phyloP scores from a whole-genome alignment of 179 eudicot genomes.

The Sideroxylon spinosum region DNA sequence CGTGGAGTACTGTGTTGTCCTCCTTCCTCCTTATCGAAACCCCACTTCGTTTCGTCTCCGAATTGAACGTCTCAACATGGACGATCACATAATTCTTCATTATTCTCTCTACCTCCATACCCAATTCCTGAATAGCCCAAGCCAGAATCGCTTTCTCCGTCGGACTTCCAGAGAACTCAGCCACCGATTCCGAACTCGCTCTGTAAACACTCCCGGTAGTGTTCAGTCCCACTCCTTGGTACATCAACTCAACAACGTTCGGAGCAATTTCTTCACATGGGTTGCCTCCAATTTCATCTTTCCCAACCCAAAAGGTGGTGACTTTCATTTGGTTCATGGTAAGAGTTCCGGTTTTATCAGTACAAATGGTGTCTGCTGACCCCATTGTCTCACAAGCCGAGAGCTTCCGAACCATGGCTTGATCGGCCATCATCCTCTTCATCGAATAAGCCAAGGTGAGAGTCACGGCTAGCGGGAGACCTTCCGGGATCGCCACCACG shows the following conservation, averaged over 20 bases:
- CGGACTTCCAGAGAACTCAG: constrained; percentile 6
- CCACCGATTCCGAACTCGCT: neutral
- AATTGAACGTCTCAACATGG: constrained; percentile 11
- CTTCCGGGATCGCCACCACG: constrained; percentile 12
- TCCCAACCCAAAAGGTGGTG: neutral
- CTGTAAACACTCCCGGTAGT: neutral
- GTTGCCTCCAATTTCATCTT: neutral
- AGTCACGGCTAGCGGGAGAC: constrained; percentile 1
- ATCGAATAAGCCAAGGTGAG: constrained; percentile 12
- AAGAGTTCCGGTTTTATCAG: constrained; percentile 7
- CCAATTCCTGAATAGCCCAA: constrained; percentile 1
- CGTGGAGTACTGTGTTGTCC: neutral
- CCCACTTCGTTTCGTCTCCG: constrained; percentile 11
- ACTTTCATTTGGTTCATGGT: constrained; percentile 12
- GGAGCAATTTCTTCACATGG: neutral
- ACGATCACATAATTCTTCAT: neutral
- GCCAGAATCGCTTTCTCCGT: constrained; percentile 9
- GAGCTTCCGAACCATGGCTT: constrained; percentile 6
- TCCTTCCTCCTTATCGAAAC: neutral
- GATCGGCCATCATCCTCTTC: constrained; percentile 11
- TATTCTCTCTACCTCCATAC: neutral
- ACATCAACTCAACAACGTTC: neutral
- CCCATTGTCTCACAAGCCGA: constrained; percentile 17
- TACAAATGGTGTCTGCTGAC: neutral
- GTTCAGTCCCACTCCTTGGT: constrained; percentile 5